phyloP scores from a whole-genome alignment of 495 filamentous ascomycete species.

The Hypoxylon crocopeplum region DNA sequence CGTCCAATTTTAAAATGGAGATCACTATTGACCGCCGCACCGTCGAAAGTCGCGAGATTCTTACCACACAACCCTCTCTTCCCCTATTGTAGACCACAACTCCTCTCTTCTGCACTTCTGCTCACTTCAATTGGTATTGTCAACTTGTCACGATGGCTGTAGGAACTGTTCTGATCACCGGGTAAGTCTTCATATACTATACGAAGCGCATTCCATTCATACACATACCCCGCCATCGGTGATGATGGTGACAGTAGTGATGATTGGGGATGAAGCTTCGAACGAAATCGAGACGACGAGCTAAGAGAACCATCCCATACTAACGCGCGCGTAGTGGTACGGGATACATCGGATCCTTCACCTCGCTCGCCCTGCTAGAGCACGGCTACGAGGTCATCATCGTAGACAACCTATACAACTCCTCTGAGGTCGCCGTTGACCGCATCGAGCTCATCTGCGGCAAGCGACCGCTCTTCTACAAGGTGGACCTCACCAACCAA shows the following conservation, averaged over 20 bases:
- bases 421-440: conserved; percentile 83
- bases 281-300: neutral
- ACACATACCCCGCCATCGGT: neutral
- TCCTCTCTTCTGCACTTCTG: conserved; percentile 1
- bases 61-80: neutral
- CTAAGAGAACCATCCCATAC: neutral
- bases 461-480: conserved; percentile 84
- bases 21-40: conserved; percentile 34
- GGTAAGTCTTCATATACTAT: conserved; percentile 63
- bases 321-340: conserved; percentile 71
- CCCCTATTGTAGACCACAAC: neutral
- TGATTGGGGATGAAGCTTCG: neutral
- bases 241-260: neutral
- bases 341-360: conserved; percentile 99
- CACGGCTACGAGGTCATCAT: conserved; percentile 96
- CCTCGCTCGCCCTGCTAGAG: conserved; percentile 85
- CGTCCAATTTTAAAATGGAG: conserved; percentile 37
- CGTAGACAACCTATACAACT: conserved; percentile 95
- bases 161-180: conserved; percentile 88
- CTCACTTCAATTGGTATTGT: conserved; percentile 21
- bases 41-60: conserved; percentile 23
- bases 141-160: conserved; percentile 66
- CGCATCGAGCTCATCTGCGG: conserved; percentile 93
- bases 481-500: conserved; percentile 88
- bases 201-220: neutral